Evolutionary conservation across 2,329 filamentous ascomycete genomes (phyloP).

Genomic region (Exophiala phaeomuriformis): DNA sequence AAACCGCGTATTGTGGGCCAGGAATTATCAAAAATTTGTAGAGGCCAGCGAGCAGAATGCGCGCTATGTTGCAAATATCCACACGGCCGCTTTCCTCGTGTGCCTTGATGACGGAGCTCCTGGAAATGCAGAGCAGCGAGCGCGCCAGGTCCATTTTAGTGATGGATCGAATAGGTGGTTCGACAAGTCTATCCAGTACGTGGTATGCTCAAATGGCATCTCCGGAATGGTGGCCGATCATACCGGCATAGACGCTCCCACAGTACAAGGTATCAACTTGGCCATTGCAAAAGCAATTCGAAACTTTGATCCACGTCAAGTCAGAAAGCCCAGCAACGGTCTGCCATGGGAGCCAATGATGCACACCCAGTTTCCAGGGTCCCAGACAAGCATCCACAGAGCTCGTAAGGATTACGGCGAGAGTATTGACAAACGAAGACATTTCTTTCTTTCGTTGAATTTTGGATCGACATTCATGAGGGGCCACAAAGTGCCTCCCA

Average conservation of each 20-base stretch:
- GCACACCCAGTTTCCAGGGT: background rate
- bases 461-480: slow-evolving; percentile 5
- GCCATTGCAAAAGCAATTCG: slow-evolving; percentile 2
- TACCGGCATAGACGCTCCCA: slow-evolving; percentile 5
- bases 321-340: background rate
- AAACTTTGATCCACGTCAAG: background rate
- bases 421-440: background rate
- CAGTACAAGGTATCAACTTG: slow-evolving; percentile 5
- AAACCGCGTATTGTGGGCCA: slow-evolving; percentile 8
- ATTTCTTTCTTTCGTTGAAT: background rate
- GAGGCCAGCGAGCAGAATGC: slow-evolving; percentile 16
- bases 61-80: slow-evolving; percentile 23
- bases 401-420: background rate
- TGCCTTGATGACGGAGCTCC: slow-evolving; percentile 28
- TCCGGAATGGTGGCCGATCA: slow-evolving; percentile 17
- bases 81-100: slow-evolving; percentile 25
- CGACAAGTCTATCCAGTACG: slow-evolving; percentile 28
- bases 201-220: slow-evolving; percentile 26
- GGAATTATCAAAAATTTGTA: slow-evolving; percentile 9
- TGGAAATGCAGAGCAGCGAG: slow-evolving; percentile 14
- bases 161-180: slow-evolving; percentile 29
- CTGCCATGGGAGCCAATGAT: background rate
- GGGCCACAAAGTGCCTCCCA: slow-evolving; percentile 6
- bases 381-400: background rate
- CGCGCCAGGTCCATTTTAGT: slow-evolving; percentile 12